phyloP scores from a whole-genome alignment of 179 eudicot genomes.

The Silene noctiflora region DNA sequence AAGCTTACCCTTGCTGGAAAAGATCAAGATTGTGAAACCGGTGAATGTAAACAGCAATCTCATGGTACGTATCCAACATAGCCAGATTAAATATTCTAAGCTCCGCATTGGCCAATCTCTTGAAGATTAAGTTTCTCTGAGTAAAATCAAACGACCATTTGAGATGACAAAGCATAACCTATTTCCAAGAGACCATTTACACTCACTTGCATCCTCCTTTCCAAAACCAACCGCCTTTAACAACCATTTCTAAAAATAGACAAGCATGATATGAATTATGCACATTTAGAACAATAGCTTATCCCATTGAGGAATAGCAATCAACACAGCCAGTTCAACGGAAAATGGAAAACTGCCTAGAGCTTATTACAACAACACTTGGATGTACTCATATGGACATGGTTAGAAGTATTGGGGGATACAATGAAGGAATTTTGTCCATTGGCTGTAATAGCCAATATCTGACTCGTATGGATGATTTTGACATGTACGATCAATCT shows the following conservation, averaged over 20 bases:
- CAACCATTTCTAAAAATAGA: constrained; percentile 9
- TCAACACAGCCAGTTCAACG: constrained; percentile 1
- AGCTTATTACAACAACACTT: background rate
- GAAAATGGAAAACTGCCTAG: background rate
- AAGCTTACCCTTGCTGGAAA: constrained; percentile 89
- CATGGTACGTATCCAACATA: constrained; percentile 84
- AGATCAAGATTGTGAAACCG: constrained; percentile 97
- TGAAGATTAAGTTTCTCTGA: constrained; percentile 38
- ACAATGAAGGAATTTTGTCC: no score
- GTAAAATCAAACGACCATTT: constrained; percentile 46
- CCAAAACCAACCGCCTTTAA: constrained; percentile 31
- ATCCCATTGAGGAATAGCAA: background rate
- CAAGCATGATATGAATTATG: constrained; percentile 2
- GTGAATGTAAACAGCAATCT: constrained; percentile 85
- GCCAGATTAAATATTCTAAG: constrained; percentile 35
- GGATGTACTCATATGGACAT: no score
- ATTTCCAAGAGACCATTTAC: constrained; percentile 37
- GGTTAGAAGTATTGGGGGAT: background rate
- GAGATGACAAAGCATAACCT: constrained; percentile 48
- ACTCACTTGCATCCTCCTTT: constrained; percentile 44
- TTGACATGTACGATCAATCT: background rate
- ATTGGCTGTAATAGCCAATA: background rate
- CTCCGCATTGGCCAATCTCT: constrained; percentile 50
- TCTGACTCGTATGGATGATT: background rate
- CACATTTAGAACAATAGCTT: background rate